Percentiles rank a stretch among this genome's conserved stretches.
Evolutionary conservation across 1,139 yeast species (phyloP).

Genomic region (Debaryomyces udenii): DNA sequence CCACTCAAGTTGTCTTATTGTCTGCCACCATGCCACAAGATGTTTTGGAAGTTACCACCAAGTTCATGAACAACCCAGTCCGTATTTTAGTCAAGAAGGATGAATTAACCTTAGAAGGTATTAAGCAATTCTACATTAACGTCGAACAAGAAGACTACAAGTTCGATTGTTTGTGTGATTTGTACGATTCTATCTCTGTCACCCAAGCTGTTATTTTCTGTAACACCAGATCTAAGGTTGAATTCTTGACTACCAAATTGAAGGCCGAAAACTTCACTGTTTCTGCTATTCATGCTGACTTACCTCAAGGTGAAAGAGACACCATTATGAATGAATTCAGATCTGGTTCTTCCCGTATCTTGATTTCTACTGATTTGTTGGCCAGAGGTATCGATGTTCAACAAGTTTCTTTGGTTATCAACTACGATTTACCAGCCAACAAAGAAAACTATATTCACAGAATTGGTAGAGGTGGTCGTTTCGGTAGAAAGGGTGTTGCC

Average conservation of each 20-base stretch:
- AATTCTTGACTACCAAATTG: constrained; percentile 85
- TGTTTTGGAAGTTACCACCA: constrained; percentile 93
- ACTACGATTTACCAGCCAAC: constrained; percentile 96
- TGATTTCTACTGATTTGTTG: constrained; percentile 95
- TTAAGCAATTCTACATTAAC: constrained; percentile 93
- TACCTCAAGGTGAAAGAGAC: constrained; percentile 97
- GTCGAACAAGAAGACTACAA: constrained; percentile 93
- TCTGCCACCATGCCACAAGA: constrained; percentile 98
- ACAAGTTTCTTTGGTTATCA: constrained; percentile 97
- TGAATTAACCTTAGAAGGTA: constrained; percentile 97
- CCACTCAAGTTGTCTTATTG: constrained; percentile 94
- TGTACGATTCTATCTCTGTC: constrained; percentile 96
- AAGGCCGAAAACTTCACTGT: constrained; percentile 90
- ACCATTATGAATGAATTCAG: constrained; percentile 98
- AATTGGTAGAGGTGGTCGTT: constrained; percentile 99
- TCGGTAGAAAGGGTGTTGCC: constrained; percentile 99
- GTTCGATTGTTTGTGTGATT: constrained; percentile 94
- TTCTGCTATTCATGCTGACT: constrained; percentile 96
- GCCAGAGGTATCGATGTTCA: constrained; percentile 99
- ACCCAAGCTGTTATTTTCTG: constrained; percentile 99
- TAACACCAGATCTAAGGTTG: constrained; percentile 98
- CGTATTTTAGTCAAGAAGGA: constrained; percentile 97
- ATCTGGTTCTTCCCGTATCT: constrained; percentile 96
- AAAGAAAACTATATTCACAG: constrained; percentile 98
- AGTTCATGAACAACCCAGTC: constrained; percentile 97